Conservation (phyloP, 1,139 yeast genomes). For the Saccharomyces hybrid region DNA sequence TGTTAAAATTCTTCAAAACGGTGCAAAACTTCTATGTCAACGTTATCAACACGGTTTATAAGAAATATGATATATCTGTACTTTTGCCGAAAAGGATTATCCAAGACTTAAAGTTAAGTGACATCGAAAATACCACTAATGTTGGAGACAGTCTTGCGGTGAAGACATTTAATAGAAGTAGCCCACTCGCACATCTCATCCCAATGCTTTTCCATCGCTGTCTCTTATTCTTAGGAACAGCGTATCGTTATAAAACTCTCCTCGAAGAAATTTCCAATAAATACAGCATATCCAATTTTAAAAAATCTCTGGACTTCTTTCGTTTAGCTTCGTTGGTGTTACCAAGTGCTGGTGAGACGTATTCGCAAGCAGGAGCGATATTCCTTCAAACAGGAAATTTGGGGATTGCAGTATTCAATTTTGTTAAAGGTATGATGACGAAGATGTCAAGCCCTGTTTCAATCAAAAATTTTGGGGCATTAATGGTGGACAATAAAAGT, state of each 20-base stretch:
- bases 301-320: constrained; percentile 43
- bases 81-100: constrained; percentile 17
- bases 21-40: constrained; percentile 42
- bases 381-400: constrained; percentile 37
- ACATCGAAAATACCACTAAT: constrained; percentile 4
- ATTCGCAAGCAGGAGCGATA: constrained; percentile 53
- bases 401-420: constrained; percentile 43
- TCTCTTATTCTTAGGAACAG: constrained; percentile 50
- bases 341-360: constrained; percentile 63
- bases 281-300: constrained; percentile 35
- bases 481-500: constrained; percentile 19
- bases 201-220: constrained; percentile 48
- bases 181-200: constrained; percentile 34
- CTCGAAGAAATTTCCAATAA: constrained; percentile 40
- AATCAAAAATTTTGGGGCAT: constrained; percentile 17
- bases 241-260: constrained; percentile 49
- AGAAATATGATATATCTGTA: constrained; percentile 11
- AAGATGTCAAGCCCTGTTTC: constrained; percentile 38
- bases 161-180: constrained; percentile 18
- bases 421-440: constrained; percentile 51
- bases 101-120: constrained; percentile 12
- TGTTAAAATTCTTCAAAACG: constrained; percentile 42
- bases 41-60: constrained; percentile 30
- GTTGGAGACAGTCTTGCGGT: constrained; percentile 2
- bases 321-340: constrained; percentile 46